These are phyloP conservation scores for Penicillium fuscoglaucum DNA, from an alignment of 2,329 filamentous ascomycete genomes.

Conservation along the genomic window DNA sequence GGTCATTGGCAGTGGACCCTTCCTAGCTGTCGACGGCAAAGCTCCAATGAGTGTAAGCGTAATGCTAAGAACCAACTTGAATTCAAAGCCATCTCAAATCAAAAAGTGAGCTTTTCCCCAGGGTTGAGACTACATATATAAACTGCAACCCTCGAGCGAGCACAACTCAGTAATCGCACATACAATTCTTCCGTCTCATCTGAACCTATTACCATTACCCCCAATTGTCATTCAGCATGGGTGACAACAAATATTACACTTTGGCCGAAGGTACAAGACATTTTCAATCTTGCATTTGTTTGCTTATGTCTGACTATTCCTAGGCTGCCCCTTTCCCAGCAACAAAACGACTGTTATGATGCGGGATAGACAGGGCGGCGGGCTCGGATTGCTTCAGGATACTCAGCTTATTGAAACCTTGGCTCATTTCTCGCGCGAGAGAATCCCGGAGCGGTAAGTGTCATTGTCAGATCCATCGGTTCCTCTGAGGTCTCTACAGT, in stretches of 20 bases:
- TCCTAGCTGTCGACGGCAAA: not conserved
- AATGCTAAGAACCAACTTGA: not conserved
- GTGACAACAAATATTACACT: conserved; percentile 11
- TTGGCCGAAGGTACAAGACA: conserved; percentile 11
- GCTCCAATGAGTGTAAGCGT: not conserved
- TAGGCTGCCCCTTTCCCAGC: conserved; percentile 24
- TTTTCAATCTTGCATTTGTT: not conserved
- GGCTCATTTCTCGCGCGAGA: conserved; percentile 61
- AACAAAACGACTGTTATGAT: conserved; percentile 18
- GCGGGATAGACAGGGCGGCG: conserved; percentile 24
- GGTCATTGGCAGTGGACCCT: not conserved
- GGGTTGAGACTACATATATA: not conserved
- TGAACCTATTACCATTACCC: not conserved
- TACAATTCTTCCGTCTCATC: not conserved
- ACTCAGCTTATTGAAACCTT: conserved; percentile 61
- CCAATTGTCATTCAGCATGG: not conserved
- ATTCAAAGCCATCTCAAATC: not conserved
- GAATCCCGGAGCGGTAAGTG: conserved; percentile 55
- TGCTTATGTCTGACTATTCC: not conserved
- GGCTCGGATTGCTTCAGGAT: conserved; percentile 53
- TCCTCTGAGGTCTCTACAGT: not conserved
- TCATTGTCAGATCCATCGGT: not conserved
- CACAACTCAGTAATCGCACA: not conserved
- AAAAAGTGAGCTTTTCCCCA: not conserved
- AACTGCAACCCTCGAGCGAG: not conserved